phyloP scores from a whole-genome alignment of 805 yeast genomes.

The Candida khao-thaluensis region DNA sequence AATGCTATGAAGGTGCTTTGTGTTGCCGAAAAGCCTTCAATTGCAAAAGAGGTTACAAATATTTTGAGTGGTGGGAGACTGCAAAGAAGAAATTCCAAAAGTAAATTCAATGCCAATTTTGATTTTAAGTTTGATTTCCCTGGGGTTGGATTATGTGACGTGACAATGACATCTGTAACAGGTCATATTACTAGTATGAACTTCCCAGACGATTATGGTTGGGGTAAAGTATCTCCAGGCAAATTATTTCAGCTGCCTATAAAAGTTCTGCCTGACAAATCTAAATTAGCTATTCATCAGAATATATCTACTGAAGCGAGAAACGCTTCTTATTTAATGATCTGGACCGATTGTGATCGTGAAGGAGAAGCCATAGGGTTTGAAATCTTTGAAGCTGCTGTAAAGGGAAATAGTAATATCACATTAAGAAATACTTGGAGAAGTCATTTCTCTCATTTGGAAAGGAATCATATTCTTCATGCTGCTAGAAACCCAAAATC shows the following conservation, averaged over 20 bases:
- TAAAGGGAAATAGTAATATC: slow-evolving; percentile 46
- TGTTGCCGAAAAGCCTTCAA: slow-evolving; percentile 96
- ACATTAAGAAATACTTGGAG: slow-evolving; percentile 53
- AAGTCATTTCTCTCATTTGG: slow-evolving; percentile 86
- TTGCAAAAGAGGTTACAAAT: slow-evolving; percentile 77
- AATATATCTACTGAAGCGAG: slow-evolving; percentile 71
- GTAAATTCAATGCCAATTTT: slow-evolving; percentile 73
- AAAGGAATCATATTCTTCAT: slow-evolving; percentile 61
- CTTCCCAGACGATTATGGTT: slow-evolving; percentile 58
- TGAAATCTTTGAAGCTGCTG: slow-evolving; percentile 75
- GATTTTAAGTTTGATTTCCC: slow-evolving; percentile 72
- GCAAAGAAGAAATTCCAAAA: slow-evolving; percentile 45
- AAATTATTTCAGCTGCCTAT: slow-evolving; percentile 72
- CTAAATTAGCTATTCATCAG: slow-evolving; percentile 12
- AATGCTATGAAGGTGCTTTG: slow-evolving; percentile 70
- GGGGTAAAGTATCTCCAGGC: slow-evolving; percentile 68
- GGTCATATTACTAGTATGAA: slow-evolving; percentile 77
- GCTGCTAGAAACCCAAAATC: slow-evolving; percentile 72
- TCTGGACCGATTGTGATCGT: slow-evolving; percentile 98
- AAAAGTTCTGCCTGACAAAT: slow-evolving; percentile 28
- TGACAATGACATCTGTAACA: slow-evolving; percentile 88
- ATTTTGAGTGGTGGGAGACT: slow-evolving; percentile 74
- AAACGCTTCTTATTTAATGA: slow-evolving; percentile 63
- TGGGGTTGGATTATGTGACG: slow-evolving; percentile 61
- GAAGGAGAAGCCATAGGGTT: slow-evolving; percentile 94